phyloP scores from a whole-genome alignment of 1,284 basidiomycete genomes.

The Earliella scabrosa region DNA sequence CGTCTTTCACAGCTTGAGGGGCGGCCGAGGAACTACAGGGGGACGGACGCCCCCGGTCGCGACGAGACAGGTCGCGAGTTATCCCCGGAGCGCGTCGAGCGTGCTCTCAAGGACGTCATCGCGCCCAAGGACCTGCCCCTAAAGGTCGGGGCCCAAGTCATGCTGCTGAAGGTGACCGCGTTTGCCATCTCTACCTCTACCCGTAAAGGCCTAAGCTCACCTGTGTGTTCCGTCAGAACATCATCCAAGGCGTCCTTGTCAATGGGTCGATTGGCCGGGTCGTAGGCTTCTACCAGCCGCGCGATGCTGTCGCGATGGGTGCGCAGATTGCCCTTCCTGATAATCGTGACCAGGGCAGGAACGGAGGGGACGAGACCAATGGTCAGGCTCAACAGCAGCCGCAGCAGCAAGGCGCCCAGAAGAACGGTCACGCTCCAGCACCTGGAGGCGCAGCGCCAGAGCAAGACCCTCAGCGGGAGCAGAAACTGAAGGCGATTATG shows the following conservation, averaged over 20 bases:
- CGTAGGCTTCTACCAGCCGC: constrained; percentile 59
- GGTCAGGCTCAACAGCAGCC: neutral
- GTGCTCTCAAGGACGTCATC: constrained; percentile 35
- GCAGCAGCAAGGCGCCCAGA: constrained; percentile 29
- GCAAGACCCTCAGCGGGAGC: constrained; percentile 6
- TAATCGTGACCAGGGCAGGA: constrained; percentile 2
- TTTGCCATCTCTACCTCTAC: neutral
- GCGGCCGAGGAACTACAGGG: constrained; percentile 39
- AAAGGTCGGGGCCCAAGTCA: constrained; percentile 43
- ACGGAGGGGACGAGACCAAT: neutral
- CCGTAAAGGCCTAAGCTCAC: neutral
- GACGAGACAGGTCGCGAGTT: constrained; percentile 29
- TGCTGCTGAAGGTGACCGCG: constrained; percentile 47
- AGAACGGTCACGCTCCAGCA: constrained; percentile 26
- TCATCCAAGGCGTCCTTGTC: constrained; percentile 35
- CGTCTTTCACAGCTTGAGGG: constrained; percentile 43
- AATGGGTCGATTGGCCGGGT: constrained; percentile 21
- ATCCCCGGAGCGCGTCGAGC: constrained; percentile 24
- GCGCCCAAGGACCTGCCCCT: constrained; percentile 36
- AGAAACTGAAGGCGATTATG: constrained; percentile 14
- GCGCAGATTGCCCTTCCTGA: constrained; percentile 40
- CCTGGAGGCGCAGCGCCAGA: neutral
- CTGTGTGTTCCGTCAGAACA: constrained; percentile 11
- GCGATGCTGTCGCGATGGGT: constrained; percentile 48
- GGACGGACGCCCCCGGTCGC: constrained; percentile 39